These are phyloP conservation scores for Rhododendron williamsianum DNA, from an alignment of 148 eudicot genomes.

Conservation along the genomic window DNA sequence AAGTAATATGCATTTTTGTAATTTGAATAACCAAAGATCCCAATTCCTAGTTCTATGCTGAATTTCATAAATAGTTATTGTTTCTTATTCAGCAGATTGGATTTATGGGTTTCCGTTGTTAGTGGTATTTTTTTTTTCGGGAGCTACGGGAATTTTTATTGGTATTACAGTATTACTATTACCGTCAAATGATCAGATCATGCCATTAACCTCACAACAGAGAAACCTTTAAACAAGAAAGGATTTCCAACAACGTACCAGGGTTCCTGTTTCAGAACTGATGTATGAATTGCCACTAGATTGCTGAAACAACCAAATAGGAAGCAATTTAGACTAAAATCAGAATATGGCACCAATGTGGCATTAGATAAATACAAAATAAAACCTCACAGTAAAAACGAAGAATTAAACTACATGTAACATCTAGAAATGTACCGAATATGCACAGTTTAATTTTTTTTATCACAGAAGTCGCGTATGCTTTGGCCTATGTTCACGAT, in stretches of 20 bases:
- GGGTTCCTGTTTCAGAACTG: conserved; percentile 67
- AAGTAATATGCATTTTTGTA: neutral
- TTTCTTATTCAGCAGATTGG: neutral
- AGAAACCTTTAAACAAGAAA: neutral
- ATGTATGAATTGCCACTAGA: conserved; percentile 56
- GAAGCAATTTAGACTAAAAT: neutral
- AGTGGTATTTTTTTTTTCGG: neutral
- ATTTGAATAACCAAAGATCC: neutral
- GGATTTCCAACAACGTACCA: conserved; percentile 48
- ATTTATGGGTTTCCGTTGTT: neutral
- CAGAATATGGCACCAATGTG: neutral
- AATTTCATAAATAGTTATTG: neutral
- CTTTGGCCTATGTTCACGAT: conserved; percentile 1
- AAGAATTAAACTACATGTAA: neutral
- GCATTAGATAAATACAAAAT: neutral
- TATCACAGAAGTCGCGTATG: neutral
- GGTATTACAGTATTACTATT: neutral
- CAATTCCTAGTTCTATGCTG: neutral
- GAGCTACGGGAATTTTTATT: neutral
- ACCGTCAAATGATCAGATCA: neutral
- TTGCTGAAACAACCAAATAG: conserved; percentile 49
- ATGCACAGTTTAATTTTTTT: neutral
- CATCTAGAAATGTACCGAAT: neutral
- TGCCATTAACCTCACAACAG: neutral
- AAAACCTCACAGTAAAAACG: neutral